Percentiles rank a stretch among this genome's conserved stretches.
These are phyloP conservation scores for Manihot esculenta DNA, from an alignment of 441 rosid species.

Conservation along the genomic window DNA sequence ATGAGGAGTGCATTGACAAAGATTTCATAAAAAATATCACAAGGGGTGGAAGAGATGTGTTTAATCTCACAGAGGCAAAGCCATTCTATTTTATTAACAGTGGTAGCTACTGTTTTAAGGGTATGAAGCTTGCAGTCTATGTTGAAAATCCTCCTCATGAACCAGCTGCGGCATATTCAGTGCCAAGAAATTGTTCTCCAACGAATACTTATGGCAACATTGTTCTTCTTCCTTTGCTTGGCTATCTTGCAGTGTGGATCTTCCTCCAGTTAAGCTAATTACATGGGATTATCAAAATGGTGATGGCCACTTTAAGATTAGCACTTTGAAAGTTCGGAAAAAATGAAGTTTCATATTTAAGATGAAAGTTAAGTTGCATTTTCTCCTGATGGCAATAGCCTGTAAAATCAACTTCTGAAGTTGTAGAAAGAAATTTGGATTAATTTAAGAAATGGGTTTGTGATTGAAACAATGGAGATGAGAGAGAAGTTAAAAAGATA, in stretches of 20 bases:
- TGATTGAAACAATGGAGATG: too few relatives aligned
- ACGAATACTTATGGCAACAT: background rate
- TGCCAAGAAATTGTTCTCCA: background rate
- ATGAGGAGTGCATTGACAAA: constrained; percentile 30
- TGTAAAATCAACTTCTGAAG: too few relatives aligned
- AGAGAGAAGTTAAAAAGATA: too few relatives aligned
- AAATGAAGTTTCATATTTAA: too few relatives aligned
- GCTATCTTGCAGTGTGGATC: background rate
- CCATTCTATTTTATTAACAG: constrained; percentile 49
- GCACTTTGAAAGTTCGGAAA: too few relatives aligned
- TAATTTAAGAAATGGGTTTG: too few relatives aligned
- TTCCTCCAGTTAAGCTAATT: background rate
- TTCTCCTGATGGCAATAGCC: too few relatives aligned
- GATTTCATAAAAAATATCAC: constrained; percentile 44
- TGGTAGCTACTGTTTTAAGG: constrained; percentile 35
- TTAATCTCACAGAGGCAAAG: constrained; percentile 40
- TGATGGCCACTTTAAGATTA: too few relatives aligned
- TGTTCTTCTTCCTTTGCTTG: background rate
- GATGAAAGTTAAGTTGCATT: too few relatives aligned
- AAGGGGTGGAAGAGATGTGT: constrained; percentile 49
- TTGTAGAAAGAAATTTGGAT: too few relatives aligned
- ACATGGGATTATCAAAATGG: too few relatives aligned
- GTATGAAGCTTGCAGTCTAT: constrained; percentile 39
- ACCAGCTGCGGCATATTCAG: constrained; percentile 1
- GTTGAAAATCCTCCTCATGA: constrained; percentile 17